Base-by-base conservation (phyloP, 108 stramenopile genomes). In the Schizochytrium sp. region DNA sequence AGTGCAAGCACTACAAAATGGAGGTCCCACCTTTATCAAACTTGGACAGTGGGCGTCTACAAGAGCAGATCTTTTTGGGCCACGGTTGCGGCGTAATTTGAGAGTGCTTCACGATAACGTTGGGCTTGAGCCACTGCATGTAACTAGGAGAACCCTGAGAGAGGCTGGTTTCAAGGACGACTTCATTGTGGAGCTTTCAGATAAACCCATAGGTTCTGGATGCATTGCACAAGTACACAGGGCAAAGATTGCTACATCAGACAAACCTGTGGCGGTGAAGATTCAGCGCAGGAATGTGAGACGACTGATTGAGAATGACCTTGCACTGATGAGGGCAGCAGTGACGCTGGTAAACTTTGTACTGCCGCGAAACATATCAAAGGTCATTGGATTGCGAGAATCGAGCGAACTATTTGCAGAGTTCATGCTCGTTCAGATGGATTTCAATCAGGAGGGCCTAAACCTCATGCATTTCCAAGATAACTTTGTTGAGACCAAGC, bases 21-120 rank as follows among this genome's bases (percentile, higher is more conserved):
- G 50, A 47, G 76, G 76, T 8, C 76, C 76, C 13, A 83, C 53
- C 50, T 83, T 55, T 2, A 55, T 83, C 76, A 83, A 83, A 53
- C 76, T 83, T 49, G 76, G 76, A 8, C 76, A 83, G 76, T 83
- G 76, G 76, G 76, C 76, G 15, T 83, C 50, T 5, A 83, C 76
- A 38, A 17, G 76, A 5, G 76, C 76, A 17, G 76, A 83, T 28
- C 76, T 83, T 53, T 83, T 83, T 42, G 53, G 76, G 15, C 50
- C 47, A 0, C 76, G 76, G 10, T 28, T 83, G 76, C 76, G 76
- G 10, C 76, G 76, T 5, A 55, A 49, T 50, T 53, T 83, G 8
- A 47, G 53, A 47, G 53, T 49, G 12, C 76, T 83, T 38, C 76
- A 83, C 50, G 76, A 83, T 40, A 49, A 55, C 28, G 76, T 83